Base-by-base conservation (phyloP, 2,329 filamentous ascomycete species). In the Beauveria brongniartii region DNA sequence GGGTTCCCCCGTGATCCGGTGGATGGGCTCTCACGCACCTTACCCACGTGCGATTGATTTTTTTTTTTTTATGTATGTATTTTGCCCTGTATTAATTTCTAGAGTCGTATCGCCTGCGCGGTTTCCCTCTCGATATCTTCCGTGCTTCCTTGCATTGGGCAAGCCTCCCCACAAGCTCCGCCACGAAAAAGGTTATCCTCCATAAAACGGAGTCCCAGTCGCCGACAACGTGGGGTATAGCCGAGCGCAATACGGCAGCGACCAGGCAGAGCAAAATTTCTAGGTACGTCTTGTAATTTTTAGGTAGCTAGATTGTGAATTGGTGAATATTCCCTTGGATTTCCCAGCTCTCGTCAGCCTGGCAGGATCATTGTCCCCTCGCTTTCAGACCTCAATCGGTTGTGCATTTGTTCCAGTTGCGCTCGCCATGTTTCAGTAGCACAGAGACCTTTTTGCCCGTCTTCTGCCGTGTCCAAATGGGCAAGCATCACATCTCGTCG, bases 191-290 rank as follows among this genome's bases (percentile, higher is more conserved):
- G 24, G 24, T 12, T n/a, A 18, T 48, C 22, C 46, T 24, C 47
- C 47, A 16, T 50, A 18, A 43, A 43, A 37, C 24, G 44, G 44
- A 22, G 44, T 16, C 22, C 40, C 28, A 30, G 53, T 44, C 44
- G 40, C 53, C 53, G 40, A 34, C 5, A 30, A 55, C 44, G 53
- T 55, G 53, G 53, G 53, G 53, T 55, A 55, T 44, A 44, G 40
- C 53, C 53, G 52, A 43, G 9, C 44, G 6, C 44, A 44, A 55
- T 30, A 24, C 16, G 12, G 18, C 12, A 41, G 24, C 3, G 20
- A n/a, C 34, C 43, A 22, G 30, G 12, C 5, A 37, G 12, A 16
- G 12, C 30, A 34, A 34, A 14, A 16, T 37, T 37, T 37, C 12
- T 16, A 37, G 12, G 34, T 6, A 14, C 12, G 12, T 6, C 34